Evolutionary conservation across 1,139 yeast species (phyloP).

Genomic region (Yamadazyma diospyri): DNA sequence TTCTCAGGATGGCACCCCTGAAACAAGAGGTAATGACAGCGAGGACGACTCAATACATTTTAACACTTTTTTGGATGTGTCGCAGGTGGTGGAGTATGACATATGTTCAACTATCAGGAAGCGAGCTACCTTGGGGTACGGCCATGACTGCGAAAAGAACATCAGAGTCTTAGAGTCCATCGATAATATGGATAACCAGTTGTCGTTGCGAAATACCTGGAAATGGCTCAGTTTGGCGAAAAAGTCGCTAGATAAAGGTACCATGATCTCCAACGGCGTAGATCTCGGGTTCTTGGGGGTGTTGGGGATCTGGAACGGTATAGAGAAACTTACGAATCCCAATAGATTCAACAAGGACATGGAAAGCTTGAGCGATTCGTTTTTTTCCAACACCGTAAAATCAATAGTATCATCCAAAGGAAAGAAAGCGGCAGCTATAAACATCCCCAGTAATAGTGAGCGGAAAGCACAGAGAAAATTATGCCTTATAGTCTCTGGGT

Average conservation of each 20-base stretch:
- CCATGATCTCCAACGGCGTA: constrained; percentile 62
- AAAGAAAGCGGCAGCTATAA: constrained; percentile 43
- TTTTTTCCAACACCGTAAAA: constrained; percentile 44
- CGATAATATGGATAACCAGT: constrained; percentile 52
- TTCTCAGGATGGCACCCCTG: constrained; percentile 17
- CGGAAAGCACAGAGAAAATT: constrained; percentile 66
- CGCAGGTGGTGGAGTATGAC: constrained; percentile 52
- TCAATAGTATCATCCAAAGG: constrained; percentile 42
- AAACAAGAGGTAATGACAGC: constrained; percentile 9
- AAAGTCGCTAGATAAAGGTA: constrained; percentile 62
- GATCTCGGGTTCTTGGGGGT: constrained; percentile 91
- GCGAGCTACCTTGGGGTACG: constrained; percentile 73
- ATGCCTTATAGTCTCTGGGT: constrained; percentile 84
- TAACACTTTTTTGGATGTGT: constrained; percentile 29
- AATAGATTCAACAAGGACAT: constrained; percentile 42
- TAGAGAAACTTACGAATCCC: constrained; percentile 57
- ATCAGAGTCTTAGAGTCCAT: constrained; percentile 55
- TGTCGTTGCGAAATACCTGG: constrained; percentile 77
- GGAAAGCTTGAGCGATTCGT: constrained; percentile 36
- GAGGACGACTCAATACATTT: constrained; percentile 27
- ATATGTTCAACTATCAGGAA: constrained; percentile 63
- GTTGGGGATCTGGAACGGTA: constrained; percentile 85
- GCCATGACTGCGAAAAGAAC: constrained; percentile 64
- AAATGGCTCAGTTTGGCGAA: constrained; percentile 79
- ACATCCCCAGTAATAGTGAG: constrained; percentile 46